Evolutionary conservation across 345 rosid species (phyloP).

Genomic region (Lumnitzera littorea): DNA sequence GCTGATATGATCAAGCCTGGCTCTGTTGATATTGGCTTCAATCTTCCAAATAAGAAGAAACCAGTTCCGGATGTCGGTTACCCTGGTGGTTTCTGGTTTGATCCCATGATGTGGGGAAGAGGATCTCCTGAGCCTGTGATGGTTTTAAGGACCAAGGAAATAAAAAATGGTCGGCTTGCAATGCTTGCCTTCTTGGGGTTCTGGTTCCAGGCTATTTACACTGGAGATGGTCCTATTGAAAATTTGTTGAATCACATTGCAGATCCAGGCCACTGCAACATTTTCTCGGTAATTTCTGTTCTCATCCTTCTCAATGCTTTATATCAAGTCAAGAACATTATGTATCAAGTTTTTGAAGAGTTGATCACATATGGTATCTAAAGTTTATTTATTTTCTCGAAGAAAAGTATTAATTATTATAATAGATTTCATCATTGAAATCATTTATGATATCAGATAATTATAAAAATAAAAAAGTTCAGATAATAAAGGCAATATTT

Average conservation of each 20-base stretch:
- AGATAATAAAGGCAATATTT: too few species aligned
- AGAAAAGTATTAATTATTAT: too few species aligned
- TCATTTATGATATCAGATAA: too few species aligned
- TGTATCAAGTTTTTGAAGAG: neutral
- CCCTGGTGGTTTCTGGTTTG: constrained; percentile 94
- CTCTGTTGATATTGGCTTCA: constrained; percentile 59
- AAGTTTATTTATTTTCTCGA: too few species aligned
- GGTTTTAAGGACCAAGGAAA: constrained; percentile 92
- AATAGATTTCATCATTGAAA: too few species aligned
- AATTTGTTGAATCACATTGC: constrained; percentile 85
- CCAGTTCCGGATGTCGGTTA: constrained; percentile 80
- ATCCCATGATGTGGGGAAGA: constrained; percentile 83
- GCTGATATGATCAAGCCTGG: constrained; percentile 88
- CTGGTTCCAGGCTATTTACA: constrained; percentile 77
- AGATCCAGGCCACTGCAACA: constrained; percentile 92
- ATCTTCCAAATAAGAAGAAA: constrained; percentile 54
- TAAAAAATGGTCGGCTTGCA: constrained; percentile 85
- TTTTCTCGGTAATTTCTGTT: constrained; percentile 57
- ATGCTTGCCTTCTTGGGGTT: constrained; percentile 91
- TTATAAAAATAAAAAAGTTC: too few species aligned
- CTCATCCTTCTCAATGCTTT: neutral
- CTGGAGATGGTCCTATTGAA: constrained; percentile 62
- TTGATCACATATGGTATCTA: too few species aligned
- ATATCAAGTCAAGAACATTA: too few species aligned
- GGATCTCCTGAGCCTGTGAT: constrained; percentile 94